A percentile compares a stretch with the other conserved stretches of the same genome.
phyloP scores from a whole-genome alignment of 257 asterid species.

The Thymus quinquecostatus region DNA sequence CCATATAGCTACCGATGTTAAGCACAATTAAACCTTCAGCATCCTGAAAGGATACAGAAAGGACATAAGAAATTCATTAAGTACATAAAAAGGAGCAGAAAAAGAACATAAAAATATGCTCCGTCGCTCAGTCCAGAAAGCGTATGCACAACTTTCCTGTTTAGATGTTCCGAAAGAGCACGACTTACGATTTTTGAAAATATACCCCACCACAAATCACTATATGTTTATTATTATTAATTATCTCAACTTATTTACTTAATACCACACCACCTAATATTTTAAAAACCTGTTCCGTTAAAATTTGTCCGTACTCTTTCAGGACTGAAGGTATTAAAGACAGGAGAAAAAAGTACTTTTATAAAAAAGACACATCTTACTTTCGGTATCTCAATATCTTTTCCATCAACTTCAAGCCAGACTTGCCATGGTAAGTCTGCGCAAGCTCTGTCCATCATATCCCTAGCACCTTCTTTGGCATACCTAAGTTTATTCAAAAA shows the following conservation, averaged over 20 bases:
- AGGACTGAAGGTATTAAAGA: no score
- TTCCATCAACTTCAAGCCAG: slow-evolving; percentile 88
- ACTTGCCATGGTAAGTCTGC: slow-evolving; percentile 95
- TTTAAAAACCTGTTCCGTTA: no score
- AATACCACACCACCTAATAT: no score
- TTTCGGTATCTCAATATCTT: slow-evolving; percentile 69
- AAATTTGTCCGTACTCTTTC: no score
- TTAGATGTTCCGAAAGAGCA: no score
- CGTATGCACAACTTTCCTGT: no score
- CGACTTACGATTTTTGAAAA: no score
- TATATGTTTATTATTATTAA: no score
- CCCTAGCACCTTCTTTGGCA: slow-evolving; percentile 90
- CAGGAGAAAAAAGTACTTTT: neutral
- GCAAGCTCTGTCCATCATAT: slow-evolving; percentile 87
- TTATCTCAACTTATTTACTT: no score
- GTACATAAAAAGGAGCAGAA: slow-evolving; percentile 11
- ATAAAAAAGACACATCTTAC: slow-evolving; percentile 40
- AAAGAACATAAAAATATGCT: neutral
- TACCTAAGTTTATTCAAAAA: slow-evolving; percentile 82
- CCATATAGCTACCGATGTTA: slow-evolving; percentile 92
- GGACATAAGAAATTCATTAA: slow-evolving; percentile 25
- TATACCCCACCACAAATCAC: no score
- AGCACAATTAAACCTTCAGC: slow-evolving; percentile 89
- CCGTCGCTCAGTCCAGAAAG: no score
- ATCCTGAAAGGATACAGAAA: slow-evolving; percentile 47